Base-by-base conservation (phyloP, 345 rosid genomes). In the Arabis hirsuta region DNA sequence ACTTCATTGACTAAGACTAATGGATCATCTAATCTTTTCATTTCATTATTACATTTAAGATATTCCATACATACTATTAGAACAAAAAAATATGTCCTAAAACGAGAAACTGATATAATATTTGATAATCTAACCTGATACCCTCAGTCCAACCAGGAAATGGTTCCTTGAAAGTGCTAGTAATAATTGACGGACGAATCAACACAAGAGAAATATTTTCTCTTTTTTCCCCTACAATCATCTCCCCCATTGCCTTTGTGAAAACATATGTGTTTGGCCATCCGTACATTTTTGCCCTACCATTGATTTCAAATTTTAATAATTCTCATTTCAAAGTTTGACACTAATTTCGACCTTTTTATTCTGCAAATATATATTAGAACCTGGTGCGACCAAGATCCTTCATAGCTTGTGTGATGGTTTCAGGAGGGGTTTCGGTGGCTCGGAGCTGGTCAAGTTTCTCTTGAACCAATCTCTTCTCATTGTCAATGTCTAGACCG, bases 351-450 rank as follows among this genome's bases (percentile, higher is more conserved):
- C 59, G n/a, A 29, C 13, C 12, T 55, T 29, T 43, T 31, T 9
- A 9, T 55, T 55, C n/a, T 31, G 63, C 20, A 32, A 10, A 4
- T 60, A 20, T n/a, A 13, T 34, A 39, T 12, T 39, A 54, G 36
- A 53, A 87, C 96, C 98, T 81, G 48, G 84, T 20, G 27, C 80
- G 72, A 34, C 92, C 94, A 14, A 87, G 77, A 73, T 86, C 88
- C 52, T 75, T 87, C 88, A 91, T 81, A 38, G 82, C 77, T 38
- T 27, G 50, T 7, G 81, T 84, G 62, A 85, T 84, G 39, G 38
- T 79, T 26, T 82, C 69, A 0, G 81, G 80, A 1, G 85, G 55
- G 54, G 84, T 86, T 43, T 76, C 73, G 11, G 42, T 68, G 8
- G 57, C 79, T n/a, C 20, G 58, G 11, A 89, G 89, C 36, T 86